These are phyloP conservation scores for Aquilaria yunnanensis DNA, from an alignment of 345 rosid genomes.

Conservation along the genomic window DNA sequence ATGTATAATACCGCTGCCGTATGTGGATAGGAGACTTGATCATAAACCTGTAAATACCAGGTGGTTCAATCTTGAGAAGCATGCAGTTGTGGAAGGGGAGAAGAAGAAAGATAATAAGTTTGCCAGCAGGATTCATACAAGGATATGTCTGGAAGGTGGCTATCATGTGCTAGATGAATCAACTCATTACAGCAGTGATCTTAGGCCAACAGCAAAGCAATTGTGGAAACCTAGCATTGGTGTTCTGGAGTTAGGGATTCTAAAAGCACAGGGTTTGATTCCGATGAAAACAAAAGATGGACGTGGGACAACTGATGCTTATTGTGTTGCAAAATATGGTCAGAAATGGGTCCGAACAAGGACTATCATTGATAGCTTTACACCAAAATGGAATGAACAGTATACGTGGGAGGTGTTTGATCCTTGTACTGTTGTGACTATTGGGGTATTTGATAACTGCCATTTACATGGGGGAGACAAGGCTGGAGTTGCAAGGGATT, in stretches of 20 bases:
- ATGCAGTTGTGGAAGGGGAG: constrained; percentile 52
- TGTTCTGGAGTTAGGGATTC: constrained; percentile 74
- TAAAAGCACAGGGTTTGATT: constrained; percentile 70
- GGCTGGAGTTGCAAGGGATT: constrained; percentile 50
- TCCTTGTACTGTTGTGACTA: constrained; percentile 87
- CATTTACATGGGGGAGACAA: constrained; percentile 75
- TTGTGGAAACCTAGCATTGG: constrained; percentile 86
- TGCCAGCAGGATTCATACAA: constrained; percentile 80
- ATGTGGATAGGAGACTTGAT: constrained; percentile 62
- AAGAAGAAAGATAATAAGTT: constrained; percentile 76
- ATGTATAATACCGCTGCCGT: constrained; percentile 48
- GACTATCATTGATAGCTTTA: constrained; percentile 80
- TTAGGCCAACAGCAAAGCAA: constrained; percentile 86
- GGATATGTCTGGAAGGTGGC: constrained; percentile 92
- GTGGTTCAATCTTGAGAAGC: constrained; percentile 83
- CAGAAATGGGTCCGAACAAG: constrained; percentile 91
- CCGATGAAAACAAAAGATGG: constrained; percentile 93
- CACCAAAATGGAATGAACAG: constrained; percentile 97
- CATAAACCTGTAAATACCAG: constrained; percentile 57
- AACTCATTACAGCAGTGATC: constrained; percentile 89
- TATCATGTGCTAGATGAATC: constrained; percentile 92
- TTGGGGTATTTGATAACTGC: constrained; percentile 87
- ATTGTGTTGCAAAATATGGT: constrained; percentile 92
- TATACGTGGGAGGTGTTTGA: constrained; percentile 95
- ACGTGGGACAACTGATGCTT: constrained; percentile 82